Evolutionary conservation across 2,329 filamentous ascomycete species (phyloP), one percentile per base, ranked within the genome.

Genomic region (Aschersonia sp.): DNA sequence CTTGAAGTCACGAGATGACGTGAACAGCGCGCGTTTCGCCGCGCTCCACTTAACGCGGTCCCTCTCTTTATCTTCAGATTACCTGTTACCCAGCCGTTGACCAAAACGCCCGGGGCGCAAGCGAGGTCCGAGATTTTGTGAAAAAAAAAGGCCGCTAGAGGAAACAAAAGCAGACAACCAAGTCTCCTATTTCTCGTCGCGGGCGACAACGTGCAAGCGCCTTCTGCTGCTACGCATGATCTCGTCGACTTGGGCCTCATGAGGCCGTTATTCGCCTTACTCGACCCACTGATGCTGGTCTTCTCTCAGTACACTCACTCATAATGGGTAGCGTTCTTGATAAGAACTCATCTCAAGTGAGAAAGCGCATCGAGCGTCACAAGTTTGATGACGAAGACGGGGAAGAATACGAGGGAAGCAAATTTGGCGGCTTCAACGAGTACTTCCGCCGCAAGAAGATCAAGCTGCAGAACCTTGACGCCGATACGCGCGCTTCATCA

Each of bases 391-490:
- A 84, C 58, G 88, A 95, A 61, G 76, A 76, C 30, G 90, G 92
- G 49, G 90, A 97, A 49, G 94, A 98, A 62, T 98, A 98, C 62
- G 81, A 83, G 49, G 78, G 73, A 2, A 95, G 88, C 52, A 78
- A 77, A 46, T 98, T 97, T 63, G 87, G 87, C 30, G 90, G 89
- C 7, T 94, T 97, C 58, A 67, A 73, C 30, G 90, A 97, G 59
- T 98, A 97, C 64, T 94, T 95, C 61, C 77, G 89, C 45, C 82
- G 89, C 48, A 98, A 98, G 71, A 95, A 94, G 72, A 81, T 95
- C 64, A 98, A 98, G 61, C 74, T 98, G 4, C 92, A 97, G 64
- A 98, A 98, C 58, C 76, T 92, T 32, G 92, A 98, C 65, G 81
- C 81, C 7, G 79, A 94, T 47, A 71, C 94, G 43, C 81, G 90